Conservation (phyloP, 805 yeast genomes). For the Teunomyces pallodes region DNA sequence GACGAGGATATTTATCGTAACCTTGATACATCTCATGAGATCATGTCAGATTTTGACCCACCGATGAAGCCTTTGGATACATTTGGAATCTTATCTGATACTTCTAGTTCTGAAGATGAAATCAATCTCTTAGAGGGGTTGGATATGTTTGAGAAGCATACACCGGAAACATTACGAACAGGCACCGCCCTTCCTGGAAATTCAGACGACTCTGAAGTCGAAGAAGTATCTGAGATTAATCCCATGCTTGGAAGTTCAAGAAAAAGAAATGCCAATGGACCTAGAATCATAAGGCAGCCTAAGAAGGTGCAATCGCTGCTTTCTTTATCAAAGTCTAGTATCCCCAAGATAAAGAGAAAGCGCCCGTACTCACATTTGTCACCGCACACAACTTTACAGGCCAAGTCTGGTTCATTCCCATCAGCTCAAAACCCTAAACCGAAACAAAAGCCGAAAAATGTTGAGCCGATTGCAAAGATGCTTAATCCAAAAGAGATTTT, state of each 20-base stretch:
- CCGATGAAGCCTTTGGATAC: conserved; percentile 6
- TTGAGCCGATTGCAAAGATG: not conserved
- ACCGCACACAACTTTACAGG: not conserved
- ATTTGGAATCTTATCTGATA: conserved; percentile 9
- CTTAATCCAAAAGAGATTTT: conserved; percentile 5
- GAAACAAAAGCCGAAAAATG: not conserved
- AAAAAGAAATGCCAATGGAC: not conserved
- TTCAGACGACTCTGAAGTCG: not conserved
- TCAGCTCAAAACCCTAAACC: not conserved
- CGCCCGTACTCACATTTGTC: not conserved
- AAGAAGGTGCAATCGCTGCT: not conserved
- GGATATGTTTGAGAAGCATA: not conserved
- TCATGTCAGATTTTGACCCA: conserved; percentile 7
- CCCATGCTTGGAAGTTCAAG: conserved; percentile 14
- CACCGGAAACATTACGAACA: not conserved
- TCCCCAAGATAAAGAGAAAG: not conserved
- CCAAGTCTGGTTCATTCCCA: not conserved
- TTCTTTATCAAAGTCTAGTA: not conserved
- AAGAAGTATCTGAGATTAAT: conserved; percentile 9
- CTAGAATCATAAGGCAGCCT: not conserved
- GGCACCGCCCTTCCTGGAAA: not conserved
- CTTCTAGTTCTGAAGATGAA: conserved; percentile 6
- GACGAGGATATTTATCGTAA: conserved; percentile 5
- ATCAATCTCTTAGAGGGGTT: not conserved
- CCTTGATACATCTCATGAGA: conserved; percentile 8